Evolutionary conservation across 2,329 filamentous ascomycete species (phyloP), one percentile per base, ranked within the genome.

Genomic region (Exophiala oligosperma): DNA sequence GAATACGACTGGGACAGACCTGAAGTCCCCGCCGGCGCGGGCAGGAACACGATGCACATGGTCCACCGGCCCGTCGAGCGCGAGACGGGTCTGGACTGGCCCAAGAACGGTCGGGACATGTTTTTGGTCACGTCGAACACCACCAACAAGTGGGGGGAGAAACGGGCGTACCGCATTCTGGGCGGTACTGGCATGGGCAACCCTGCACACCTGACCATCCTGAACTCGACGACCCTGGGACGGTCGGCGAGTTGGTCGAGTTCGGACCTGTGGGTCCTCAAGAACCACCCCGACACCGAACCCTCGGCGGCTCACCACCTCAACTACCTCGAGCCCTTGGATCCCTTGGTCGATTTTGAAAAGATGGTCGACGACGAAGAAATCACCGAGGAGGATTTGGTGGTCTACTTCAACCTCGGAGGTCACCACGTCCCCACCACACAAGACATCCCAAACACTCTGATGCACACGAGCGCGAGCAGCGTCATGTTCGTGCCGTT

Each of bases 341-440:
- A 49, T 14, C 61, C 55, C 29, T 43, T 58, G 37, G 55, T 60
- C 35, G 61, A 61, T 28, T 63, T 60, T n/a, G 52, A 49, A 8
- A 49, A 43, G 29, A 62, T 61, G 59, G 54, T 57, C 35, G 49
- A 58, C 47, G 57, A 47, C 40, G 62, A 60, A 41, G 5, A 12
- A 2, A 51, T 64, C 38, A 52, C 58, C 5, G 54, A 47, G 3
- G 50, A 56, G 26, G 74, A 76, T 56, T 53, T 76, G 3, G 77
- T 81, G 1, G 59, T 80, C 3, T 82, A 78, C 72, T 76, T 82
- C 64, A 82, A 82, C 64, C 68, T 82, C 7, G 79, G 79, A 46
- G 79, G 79, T 69, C 79, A 82, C 64, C 79, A 82, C 62, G 72
- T 80, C 23, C 79, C 78, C 1, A 71, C 72, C 26, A 70, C 71